phyloP scores from a whole-genome alignment of 176 grass and related monocot species.

The Raddia distichophylla region DNA sequence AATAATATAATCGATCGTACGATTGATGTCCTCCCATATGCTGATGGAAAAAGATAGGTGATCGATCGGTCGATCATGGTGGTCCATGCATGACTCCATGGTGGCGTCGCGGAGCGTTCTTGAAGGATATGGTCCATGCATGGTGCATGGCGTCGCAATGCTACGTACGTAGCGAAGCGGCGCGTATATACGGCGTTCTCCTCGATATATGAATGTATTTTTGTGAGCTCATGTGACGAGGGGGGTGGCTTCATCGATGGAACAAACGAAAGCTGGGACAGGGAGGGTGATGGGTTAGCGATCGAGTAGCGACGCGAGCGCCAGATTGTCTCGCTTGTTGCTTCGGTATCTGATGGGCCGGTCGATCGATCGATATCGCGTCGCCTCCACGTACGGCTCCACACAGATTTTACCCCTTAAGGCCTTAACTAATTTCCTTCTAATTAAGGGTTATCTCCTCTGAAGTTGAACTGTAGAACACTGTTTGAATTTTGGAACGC shows the following conservation, averaged over 20 bases:
- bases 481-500: background rate
- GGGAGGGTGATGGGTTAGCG: slow-evolving; percentile 14
- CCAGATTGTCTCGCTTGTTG: slow-evolving; percentile 17
- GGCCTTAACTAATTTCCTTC: background rate
- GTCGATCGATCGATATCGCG: background rate
- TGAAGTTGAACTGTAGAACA: background rate
- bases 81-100: slow-evolving; percentile 14
- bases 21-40: background rate
- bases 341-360: background rate
- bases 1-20: no score
- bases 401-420: slow-evolving; percentile 12
- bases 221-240: slow-evolving; percentile 40
- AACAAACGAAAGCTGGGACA: slow-evolving; percentile 36
- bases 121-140: slow-evolving; percentile 10
- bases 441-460: background rate
- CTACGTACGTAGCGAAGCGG: background rate
- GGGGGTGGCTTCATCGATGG: slow-evolving; percentile 43
- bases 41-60: background rate
- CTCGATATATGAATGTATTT: background rate
- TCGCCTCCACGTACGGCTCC: no score
- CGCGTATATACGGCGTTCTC: background rate
- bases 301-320: slow-evolving; percentile 22
- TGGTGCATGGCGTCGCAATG: background rate
- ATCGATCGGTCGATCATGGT: background rate
- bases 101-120: background rate